Conservation (phyloP, 139 green algal species). For the Penium margaritaceum region DNA sequence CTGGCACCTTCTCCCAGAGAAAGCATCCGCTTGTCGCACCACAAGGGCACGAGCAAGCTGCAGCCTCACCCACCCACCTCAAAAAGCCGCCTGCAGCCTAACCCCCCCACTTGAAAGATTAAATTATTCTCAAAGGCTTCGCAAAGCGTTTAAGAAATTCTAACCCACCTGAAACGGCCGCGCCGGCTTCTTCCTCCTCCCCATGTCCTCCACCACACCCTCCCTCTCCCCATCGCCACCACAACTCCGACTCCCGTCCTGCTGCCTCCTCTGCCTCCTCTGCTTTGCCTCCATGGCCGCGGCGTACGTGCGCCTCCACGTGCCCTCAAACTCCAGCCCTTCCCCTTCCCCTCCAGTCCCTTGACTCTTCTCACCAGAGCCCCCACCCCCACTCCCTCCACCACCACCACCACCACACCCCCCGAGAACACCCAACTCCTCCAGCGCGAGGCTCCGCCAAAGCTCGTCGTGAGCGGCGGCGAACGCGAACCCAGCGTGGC, state of each 20-base stretch:
- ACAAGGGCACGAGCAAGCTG: too few species aligned
- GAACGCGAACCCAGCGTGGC: constrained; percentile 60
- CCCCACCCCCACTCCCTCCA: not conserved
- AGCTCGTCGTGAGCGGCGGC: constrained; percentile 76
- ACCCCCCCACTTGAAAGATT: too few species aligned
- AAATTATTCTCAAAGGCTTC: too few species aligned
- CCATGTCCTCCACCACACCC: not conserved
- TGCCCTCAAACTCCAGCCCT: too few species aligned
- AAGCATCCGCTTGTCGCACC: too few species aligned
- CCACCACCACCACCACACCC: not conserved
- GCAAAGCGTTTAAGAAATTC: too few species aligned
- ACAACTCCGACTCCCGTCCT: not conserved
- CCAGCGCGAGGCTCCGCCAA: constrained; percentile 74
- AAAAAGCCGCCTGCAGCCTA: too few species aligned
- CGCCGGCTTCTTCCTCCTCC: not conserved
- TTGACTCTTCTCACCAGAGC: not conserved
- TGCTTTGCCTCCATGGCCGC: too few species aligned
- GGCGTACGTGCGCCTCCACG: too few species aligned
- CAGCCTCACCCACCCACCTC: too few species aligned
- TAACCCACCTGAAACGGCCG: not conserved
- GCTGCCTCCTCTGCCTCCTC: not conserved
- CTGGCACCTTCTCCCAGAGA: too few species aligned
- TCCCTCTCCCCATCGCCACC: not conserved
- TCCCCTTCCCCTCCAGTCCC: too few species aligned
- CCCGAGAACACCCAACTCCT: constrained; percentile 50